Percentiles rank a stretch among this genome's conserved stretches.
phyloP scores from a whole-genome alignment of 768 basidiomycete species.

The Boletus insuetus region DNA sequence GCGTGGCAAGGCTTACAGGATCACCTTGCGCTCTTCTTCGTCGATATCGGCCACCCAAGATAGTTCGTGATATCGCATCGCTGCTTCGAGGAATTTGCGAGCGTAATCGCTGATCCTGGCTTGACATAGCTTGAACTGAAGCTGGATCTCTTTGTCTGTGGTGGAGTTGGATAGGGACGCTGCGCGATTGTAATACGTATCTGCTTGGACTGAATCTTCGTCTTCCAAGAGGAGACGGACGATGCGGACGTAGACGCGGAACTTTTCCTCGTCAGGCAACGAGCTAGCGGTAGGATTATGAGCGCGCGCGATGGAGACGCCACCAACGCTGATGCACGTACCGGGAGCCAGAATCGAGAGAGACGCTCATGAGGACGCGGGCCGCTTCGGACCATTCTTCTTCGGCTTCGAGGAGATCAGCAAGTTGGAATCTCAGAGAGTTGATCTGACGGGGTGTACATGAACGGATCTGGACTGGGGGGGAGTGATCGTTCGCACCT shows the following conservation, averaged over 20 bases:
- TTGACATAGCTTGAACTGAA: constrained; percentile 90
- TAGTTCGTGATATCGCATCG: constrained; percentile 90
- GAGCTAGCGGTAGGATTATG: constrained; percentile 36
- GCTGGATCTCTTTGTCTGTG: constrained; percentile 71
- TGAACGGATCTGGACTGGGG: neutral
- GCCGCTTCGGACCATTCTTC: constrained; percentile 96
- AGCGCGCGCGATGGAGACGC: neutral
- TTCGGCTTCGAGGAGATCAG: constrained; percentile 81
- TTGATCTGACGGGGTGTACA: constrained; percentile 56
- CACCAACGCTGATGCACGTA: constrained; percentile 30
- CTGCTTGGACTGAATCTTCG: constrained; percentile 96
- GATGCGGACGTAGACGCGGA: constrained; percentile 89
- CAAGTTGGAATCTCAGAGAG: constrained; percentile 81
- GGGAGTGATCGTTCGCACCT: constrained; percentile 50
- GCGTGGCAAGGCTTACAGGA: constrained; percentile 64
- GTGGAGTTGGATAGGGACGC: constrained; percentile 83
- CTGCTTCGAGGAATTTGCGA: constrained; percentile 92
- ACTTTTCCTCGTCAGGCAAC: constrained; percentile 79
- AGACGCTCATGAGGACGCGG: constrained; percentile 87
- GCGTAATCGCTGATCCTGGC: constrained; percentile 92
- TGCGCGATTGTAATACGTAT: constrained; percentile 96
- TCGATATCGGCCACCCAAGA: constrained; percentile 90
- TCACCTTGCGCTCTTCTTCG: constrained; percentile 87
- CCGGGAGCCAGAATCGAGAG: constrained; percentile 88
- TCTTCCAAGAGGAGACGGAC: constrained; percentile 93